Conservation (phyloP, 2,329 filamentous ascomycete species). For the Colletotrichum gloeosporioides region DNA sequence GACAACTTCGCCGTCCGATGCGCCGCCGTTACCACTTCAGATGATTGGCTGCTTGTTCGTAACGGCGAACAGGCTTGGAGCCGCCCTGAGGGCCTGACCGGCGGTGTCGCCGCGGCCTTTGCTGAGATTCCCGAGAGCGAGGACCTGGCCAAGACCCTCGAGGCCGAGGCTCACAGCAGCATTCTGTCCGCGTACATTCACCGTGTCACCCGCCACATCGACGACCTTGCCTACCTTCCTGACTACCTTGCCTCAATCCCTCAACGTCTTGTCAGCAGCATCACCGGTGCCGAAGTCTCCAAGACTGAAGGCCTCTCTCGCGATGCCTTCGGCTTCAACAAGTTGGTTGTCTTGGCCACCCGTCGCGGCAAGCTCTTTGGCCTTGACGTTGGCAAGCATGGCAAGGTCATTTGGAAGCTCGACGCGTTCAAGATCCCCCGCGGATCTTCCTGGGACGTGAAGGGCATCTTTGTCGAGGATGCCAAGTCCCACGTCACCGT, state of each 20-base stretch:
- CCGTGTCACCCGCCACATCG: conserved; percentile 80
- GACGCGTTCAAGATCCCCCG: conserved; percentile 64
- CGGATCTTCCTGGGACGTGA: conserved; percentile 68
- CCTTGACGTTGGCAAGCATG: conserved; percentile 77
- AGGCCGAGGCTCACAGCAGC: conserved; percentile 86
- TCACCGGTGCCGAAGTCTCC: conserved; percentile 61
- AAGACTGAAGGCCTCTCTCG: conserved; percentile 56
- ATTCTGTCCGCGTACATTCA: conserved; percentile 84
- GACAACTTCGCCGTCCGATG: conserved; percentile 79
- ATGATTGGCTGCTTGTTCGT: conserved; percentile 83
- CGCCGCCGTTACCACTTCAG: conserved; percentile 69
- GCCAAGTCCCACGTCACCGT: conserved; percentile 61
- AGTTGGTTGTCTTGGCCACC: conserved; percentile 82
- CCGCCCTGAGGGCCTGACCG: conserved; percentile 82
- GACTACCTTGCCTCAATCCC: conserved; percentile 75
- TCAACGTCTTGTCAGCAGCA: conserved; percentile 67
- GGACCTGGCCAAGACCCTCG: conserved; percentile 78
- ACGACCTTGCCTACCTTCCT: conserved; percentile 79
- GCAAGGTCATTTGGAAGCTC: conserved; percentile 77
- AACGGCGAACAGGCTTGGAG: conserved; percentile 85
- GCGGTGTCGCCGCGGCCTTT: conserved; percentile 80
- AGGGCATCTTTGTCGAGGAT: conserved; percentile 69
- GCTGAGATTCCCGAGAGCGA: conserved; percentile 78
- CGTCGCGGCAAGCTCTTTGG: conserved; percentile 80
- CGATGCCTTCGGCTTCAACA: conserved; percentile 88